phyloP scores from a whole-genome alignment of 116 monocot species.

The Posidonia oceanica region DNA sequence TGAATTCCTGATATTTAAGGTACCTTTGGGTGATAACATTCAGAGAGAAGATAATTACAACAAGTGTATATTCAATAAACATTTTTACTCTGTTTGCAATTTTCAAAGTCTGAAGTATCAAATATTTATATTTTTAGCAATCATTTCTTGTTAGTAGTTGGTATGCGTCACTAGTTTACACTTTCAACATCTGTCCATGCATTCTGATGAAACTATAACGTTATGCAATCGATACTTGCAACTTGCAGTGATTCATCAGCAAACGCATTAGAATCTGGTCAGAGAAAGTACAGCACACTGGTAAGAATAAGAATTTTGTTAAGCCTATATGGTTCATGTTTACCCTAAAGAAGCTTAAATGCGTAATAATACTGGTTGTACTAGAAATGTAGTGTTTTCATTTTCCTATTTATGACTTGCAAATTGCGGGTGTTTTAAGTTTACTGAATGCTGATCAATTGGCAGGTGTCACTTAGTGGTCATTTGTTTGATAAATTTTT shows the following conservation, averaged over 20 bases:
- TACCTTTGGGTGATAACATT: too few relatives aligned
- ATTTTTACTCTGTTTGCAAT: conserved; percentile 1
- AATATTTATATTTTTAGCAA: too few relatives aligned
- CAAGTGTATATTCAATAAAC: neutral
- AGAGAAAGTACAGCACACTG: conserved; percentile 58
- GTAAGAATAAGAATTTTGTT: conserved; percentile 15
- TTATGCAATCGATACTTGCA: conserved; percentile 20
- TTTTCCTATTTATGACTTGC: too few relatives aligned
- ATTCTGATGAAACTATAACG: neutral
- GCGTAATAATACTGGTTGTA: too few relatives aligned
- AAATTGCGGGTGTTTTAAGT: neutral
- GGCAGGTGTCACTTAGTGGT: conserved; percentile 91
- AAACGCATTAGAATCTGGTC: conserved; percentile 13
- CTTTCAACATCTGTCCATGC: too few relatives aligned
- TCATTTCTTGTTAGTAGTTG: too few relatives aligned
- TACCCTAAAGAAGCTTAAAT: neutral
- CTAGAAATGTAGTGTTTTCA: too few relatives aligned
- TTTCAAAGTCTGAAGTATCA: neutral
- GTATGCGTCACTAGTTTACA: too few relatives aligned
- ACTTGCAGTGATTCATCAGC: conserved; percentile 44
- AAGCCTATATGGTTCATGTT: neutral
- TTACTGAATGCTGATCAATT: neutral
- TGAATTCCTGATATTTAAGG: too few relatives aligned
- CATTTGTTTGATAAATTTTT: conserved; percentile 94
- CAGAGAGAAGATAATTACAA: neutral